Conservation (phyloP, 192 early-diverging fungal species). For the Podochytrium sp. region DNA sequence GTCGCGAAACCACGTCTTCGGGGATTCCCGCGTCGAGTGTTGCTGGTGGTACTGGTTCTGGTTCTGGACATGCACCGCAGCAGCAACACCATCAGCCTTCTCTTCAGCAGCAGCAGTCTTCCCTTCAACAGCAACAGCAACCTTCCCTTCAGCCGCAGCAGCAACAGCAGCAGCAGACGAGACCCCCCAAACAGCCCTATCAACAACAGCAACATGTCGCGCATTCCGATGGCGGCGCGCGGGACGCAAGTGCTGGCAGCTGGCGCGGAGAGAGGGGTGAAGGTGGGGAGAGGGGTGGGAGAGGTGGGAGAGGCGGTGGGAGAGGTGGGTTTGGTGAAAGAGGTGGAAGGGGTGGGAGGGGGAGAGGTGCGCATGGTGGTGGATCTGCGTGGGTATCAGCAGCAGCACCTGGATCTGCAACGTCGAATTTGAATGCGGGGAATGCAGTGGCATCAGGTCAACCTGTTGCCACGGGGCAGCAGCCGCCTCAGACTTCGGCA, state of each 20-base stretch:
- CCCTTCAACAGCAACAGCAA: too few relatives aligned
- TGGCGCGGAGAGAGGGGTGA: background rate
- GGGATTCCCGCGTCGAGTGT: background rate
- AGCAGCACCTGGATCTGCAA: background rate
- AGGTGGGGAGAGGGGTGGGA: slow-evolving; percentile 7
- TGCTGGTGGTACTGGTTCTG: background rate
- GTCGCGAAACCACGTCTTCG: background rate
- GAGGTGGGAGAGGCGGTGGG: background rate
- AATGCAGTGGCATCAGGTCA: too few relatives aligned
- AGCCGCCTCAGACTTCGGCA: too few relatives aligned
- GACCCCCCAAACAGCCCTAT: too few relatives aligned
- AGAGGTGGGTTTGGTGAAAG: background rate
- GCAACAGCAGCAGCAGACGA: too few relatives aligned
- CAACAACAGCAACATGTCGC: too few relatives aligned
- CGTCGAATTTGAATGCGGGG: too few relatives aligned
- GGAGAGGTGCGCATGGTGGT: background rate
- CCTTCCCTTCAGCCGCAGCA: too few relatives aligned
- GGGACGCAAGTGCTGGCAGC: background rate
- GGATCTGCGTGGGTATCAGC: background rate
- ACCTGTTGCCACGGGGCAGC: too few relatives aligned
- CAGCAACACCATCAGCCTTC: too few relatives aligned
- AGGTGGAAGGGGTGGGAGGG: background rate
- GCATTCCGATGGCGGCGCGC: background rate
- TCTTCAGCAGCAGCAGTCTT: too few relatives aligned
- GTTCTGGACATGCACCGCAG: background rate